Percentiles rank a stretch among this genome's conserved stretches.
Evolutionary conservation across 306 rosid genomes (phyloP).

Genomic region (Oxytropis ochrocephala): DNA sequence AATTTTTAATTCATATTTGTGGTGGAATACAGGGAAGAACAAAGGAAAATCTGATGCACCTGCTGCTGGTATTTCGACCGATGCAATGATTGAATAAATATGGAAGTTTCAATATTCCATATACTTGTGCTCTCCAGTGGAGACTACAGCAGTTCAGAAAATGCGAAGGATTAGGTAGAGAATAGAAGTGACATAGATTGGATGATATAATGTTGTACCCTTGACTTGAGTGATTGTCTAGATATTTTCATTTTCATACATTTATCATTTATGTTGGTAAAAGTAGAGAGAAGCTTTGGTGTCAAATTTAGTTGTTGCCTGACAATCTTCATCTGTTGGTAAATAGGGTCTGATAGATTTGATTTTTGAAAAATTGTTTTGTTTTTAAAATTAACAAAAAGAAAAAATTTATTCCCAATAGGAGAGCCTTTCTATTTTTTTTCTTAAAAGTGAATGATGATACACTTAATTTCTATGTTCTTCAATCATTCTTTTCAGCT

Average conservation of each 20-base stretch:
- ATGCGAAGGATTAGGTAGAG: not conserved
- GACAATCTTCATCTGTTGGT: too few species aligned
- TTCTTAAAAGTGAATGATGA: not conserved
- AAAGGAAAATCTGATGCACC: constrained; percentile 47
- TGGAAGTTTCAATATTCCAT: not conserved
- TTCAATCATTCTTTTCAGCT: constrained; percentile 56
- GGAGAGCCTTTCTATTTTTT: not conserved
- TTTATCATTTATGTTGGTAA: not conserved
- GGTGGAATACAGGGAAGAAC: constrained; percentile 41
- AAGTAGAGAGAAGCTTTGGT: not conserved
- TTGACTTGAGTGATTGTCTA: not conserved
- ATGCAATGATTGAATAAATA: constrained; percentile 50
- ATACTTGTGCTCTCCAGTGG: too few species aligned
- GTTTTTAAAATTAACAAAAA: too few species aligned
- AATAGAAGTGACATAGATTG: not conserved
- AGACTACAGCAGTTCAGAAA: too few species aligned
- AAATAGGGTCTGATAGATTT: too few species aligned
- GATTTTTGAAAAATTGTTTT: too few species aligned
- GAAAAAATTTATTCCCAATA: too few species aligned
- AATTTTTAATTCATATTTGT: constrained; percentile 6
- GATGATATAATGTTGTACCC: constrained; percentile 19
- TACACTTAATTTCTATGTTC: constrained; percentile 36
- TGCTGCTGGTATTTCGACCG: constrained; percentile 35
- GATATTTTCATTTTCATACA: not conserved
- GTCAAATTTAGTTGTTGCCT: too few species aligned